These are phyloP conservation scores for Carex sylvatica DNA, from an alignment of 202 grass and related monocot species.

Conservation along the genomic window DNA sequence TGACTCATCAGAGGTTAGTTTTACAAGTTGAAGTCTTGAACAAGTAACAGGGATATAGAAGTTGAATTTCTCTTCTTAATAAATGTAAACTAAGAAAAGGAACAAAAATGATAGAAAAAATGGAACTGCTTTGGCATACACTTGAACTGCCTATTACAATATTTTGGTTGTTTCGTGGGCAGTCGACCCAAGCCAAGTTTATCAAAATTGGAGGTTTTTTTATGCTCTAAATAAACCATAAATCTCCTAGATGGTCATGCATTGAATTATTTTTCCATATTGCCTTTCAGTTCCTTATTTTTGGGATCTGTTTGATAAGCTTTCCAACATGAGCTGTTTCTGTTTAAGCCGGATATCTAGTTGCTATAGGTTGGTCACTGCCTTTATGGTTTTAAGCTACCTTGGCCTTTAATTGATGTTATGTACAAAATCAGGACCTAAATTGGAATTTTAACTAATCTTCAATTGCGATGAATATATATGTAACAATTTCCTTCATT, in stretches of 20 bases:
- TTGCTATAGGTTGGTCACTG: not conserved
- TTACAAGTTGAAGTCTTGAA: not conserved
- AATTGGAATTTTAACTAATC: not conserved
- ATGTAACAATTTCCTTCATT: not conserved
- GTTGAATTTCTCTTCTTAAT: constrained; percentile 6
- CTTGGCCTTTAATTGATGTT: not conserved
- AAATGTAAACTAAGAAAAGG: not conserved
- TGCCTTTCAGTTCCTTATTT: not conserved
- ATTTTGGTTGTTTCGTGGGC: not conserved
- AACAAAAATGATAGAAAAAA: not conserved
- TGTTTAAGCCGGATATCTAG: not conserved
- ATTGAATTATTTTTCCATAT: not conserved
- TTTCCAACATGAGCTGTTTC: not conserved
- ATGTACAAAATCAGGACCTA: not conserved
- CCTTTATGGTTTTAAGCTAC: not conserved
- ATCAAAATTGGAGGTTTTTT: not conserved
- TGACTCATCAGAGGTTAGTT: not conserved
- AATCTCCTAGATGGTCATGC: not conserved
- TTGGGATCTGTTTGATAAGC: not conserved
- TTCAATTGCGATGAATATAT: not conserved
- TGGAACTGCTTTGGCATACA: not conserved
- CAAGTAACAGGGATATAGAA: constrained; percentile 10
- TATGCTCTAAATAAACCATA: not conserved
- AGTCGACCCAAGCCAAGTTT: constrained; percentile 2
- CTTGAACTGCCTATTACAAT: not conserved